Evolutionary conservation across 192 early-diverging fungal species (phyloP), one percentile per base, ranked within the genome.

Genomic region (Coemansia sp.): DNA sequence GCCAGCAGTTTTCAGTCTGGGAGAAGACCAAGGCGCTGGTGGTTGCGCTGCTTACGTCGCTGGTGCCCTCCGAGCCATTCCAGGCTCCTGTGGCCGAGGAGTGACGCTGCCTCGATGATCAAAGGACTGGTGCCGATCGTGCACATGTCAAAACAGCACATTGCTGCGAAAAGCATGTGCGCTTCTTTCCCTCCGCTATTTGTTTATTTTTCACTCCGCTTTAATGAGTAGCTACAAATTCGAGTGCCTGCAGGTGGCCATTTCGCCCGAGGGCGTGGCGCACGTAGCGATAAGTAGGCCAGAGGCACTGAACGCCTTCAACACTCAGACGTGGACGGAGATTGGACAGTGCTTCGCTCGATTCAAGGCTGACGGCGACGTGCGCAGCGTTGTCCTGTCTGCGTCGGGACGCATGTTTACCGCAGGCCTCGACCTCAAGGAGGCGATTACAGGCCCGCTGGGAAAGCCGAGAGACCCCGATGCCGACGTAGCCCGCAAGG

Each of bases 241-340:
- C 57, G 83, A 90, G 65, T 82, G 76, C 53, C 63, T 92, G 55
- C 83, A 83, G 39, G 86, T 86, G 27, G 60, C 66, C 34, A 76
- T 88, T 58, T 63, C 81, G n/a, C 32, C 76, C 4, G 82, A 84
- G 12, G 76, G 79, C 26, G 87, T 98, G 43, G 80, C 88, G 21
- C 89, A 88, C 55, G 92, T 98, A 14, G 83, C 90, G 54, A 81
- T 98, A 56, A 89, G 91, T 77, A 75, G 94, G 6, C 88, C 96
- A 11, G 68, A 85, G 66, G 85, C 91, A 55, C 80, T 93, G 27
- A 98, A 98, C 74, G 83, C 91, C 32, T 89, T 94, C 77, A 92
- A 86, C 73, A 60, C 62, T 38, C 63, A 67, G 50, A 80, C 87
- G 54, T 91, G 90, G 85, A 62, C 42, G 1, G 94, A 94, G 26